Base-by-base conservation (phyloP, 2,329 filamentous ascomycete genomes). In the Sordariomycetes sp. region DNA sequence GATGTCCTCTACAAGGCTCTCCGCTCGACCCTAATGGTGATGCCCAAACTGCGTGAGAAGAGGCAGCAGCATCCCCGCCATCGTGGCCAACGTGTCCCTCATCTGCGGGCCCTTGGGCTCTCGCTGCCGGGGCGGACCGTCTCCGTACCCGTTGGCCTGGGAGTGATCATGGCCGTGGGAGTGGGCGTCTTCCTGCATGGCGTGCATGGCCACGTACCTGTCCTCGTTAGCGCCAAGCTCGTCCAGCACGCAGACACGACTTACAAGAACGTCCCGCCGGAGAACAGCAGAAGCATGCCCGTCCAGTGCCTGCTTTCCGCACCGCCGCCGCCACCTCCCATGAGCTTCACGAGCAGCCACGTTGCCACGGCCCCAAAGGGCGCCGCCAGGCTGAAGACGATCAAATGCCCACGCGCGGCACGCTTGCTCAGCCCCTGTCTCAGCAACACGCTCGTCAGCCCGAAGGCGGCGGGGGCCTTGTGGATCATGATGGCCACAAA, bases 401-500 rank as follows among this genome's bases (percentile, higher is more conserved):
- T 73, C 20, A 98, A 66, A 57, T 96, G 92, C 0, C 80, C 81
- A 37, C 90, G 70, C 1, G 87, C 86, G 8, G 79, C 80, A 28
- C 90, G 78, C 57, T 93, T 96, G 10, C 84, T 86, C 1, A 96
- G 66, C 0, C 92, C 92, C 52, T 95, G 87, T 55, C 90, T 93
- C 30, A 98, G 66, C 30, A 98, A 63, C 3, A 95, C 76, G 2
- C 87, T 88, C 0, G 90, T 96, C 31, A 98, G 64, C 0, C 92
- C 92, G 61, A 98, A 98, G 1, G 92, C 88, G 2, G 92, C 92
- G 0, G 88, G 90, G 2, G 87, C 90, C 62, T 96, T 98, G 59
- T 98, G 92, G 6, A 96, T 76, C 84, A 98, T 93, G 46, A 98
- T 92, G 9, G 92, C 92, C 26, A 94, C 61, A 56, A 98, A 98